phyloP scores from a whole-genome alignment of 148 eudicot genomes.

The Rhododendron griersonianum region DNA sequence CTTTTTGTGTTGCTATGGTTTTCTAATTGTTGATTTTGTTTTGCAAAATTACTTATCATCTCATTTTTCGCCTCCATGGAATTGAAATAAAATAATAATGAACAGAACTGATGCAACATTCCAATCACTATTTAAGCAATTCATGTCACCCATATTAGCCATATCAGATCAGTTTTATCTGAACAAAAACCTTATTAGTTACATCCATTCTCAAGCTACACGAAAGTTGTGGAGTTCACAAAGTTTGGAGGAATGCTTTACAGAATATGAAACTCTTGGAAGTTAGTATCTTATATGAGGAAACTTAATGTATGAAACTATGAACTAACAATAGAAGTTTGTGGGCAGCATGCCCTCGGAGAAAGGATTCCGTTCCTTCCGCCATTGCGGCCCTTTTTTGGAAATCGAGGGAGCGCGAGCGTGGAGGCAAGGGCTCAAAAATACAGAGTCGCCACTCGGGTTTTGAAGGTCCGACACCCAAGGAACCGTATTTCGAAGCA shows the following conservation, averaged over 20 bases:
- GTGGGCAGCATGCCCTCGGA: no score
- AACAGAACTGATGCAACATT: background rate
- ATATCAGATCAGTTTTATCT: background rate
- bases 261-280: slow-evolving; percentile 23
- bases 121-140: background rate
- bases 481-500: no score
- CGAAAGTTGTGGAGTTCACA: background rate
- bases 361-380: no score
- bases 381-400: no score
- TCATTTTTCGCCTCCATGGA: background rate
- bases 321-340: no score
- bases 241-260: slow-evolving; percentile 10
- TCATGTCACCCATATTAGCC: background rate
- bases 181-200: background rate
- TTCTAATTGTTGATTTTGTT: background rate
- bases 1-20: background rate
- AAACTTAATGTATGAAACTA: no score
- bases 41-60: background rate
- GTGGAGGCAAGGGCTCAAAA: no score
- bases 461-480: no score
- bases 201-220: background rate
- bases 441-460: no score
- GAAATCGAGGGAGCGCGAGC: no score
- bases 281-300: no score
- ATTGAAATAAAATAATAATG: background rate